phyloP scores from a whole-genome alignment of 306 rosid genomes.

The Castanospermum australe region DNA sequence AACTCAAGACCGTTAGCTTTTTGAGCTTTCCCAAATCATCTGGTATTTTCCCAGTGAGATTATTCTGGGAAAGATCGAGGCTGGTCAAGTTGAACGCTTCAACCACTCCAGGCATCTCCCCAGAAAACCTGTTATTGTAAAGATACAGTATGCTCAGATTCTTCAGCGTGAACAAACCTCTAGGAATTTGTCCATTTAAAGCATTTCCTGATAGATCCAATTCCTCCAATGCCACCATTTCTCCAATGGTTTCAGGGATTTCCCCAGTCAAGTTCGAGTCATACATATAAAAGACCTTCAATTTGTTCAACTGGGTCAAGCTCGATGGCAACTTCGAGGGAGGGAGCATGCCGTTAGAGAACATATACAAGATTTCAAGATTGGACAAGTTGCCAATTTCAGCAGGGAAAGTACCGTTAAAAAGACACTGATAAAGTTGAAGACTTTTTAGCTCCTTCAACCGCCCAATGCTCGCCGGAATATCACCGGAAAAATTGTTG shows the following conservation, averaged over 20 bases:
- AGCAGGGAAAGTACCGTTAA: conserved; percentile 42
- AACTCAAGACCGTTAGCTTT: conserved; percentile 20
- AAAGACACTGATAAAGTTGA: background rate
- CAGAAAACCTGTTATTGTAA: conserved; percentile 38
- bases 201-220: conserved; percentile 34
- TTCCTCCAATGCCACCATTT: conserved; percentile 33
- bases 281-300: conserved; percentile 27
- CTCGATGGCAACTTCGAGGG: conserved; percentile 37
- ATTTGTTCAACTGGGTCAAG: conserved; percentile 38
- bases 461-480: conserved; percentile 45
- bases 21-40: conserved; percentile 42
- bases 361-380: conserved; percentile 25
- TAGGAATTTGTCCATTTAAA: conserved; percentile 47
- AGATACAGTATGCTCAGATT: conserved; percentile 39
- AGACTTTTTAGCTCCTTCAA: conserved; percentile 35
- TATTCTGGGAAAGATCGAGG: conserved; percentile 48
- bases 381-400: conserved; percentile 53
- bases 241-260: conserved; percentile 45
- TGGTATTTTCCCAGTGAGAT: conserved; percentile 40
- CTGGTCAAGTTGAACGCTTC: conserved; percentile 26
- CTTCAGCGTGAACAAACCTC: conserved; percentile 38
- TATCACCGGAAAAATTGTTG: conserved; percentile 47
- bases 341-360: background rate
- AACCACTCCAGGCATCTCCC: conserved; percentile 43
- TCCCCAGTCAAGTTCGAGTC: conserved; percentile 39